Evolutionary conservation across 305 asterid genomes (phyloP).

Genomic region (Fraxinus platypoda): DNA sequence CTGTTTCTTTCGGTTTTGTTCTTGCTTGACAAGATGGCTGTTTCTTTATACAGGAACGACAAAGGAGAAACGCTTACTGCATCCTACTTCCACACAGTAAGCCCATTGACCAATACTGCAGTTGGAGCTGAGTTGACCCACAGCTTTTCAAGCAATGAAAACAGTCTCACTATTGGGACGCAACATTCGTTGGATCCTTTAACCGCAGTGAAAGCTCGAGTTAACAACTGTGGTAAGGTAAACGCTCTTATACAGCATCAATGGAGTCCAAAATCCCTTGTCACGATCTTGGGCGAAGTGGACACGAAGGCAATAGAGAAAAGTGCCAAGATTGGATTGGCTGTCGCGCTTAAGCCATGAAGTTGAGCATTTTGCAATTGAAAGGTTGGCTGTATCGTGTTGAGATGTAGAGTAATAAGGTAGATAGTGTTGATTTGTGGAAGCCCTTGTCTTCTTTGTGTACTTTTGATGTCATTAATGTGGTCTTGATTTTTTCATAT

Average conservation of each 20-base stretch:
- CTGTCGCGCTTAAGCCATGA: constrained; percentile 90
- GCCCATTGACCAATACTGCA: constrained; percentile 70
- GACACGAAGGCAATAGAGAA: constrained; percentile 89
- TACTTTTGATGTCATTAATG: neutral
- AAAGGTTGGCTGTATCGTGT: constrained; percentile 2
- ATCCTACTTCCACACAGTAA: constrained; percentile 76
- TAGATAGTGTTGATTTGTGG: constrained; percentile 23
- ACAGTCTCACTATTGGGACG: constrained; percentile 77
- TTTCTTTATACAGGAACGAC: constrained; percentile 52
- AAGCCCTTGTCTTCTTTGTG: neutral
- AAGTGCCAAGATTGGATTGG: constrained; percentile 84
- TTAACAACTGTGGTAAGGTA: constrained; percentile 78
- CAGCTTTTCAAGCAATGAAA: constrained; percentile 76
- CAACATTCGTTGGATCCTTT: constrained; percentile 77
- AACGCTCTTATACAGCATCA: constrained; percentile 92
- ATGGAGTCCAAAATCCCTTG: constrained; percentile 82
- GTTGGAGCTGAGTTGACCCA: constrained; percentile 95
- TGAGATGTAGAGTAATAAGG: constrained; percentile 34
- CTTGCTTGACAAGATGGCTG: neutral
- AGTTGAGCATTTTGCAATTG: neutral
- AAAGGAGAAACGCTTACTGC: constrained; percentile 70
- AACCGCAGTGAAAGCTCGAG: constrained; percentile 79
- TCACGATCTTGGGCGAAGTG: constrained; percentile 92
- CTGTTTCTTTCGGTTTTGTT: neutral
- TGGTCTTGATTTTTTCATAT: neutral